Evolutionary conservation across 331 rosid genomes (phyloP), one percentile per base, ranked within the genome.

Genomic region (Quercus phellos): DNA sequence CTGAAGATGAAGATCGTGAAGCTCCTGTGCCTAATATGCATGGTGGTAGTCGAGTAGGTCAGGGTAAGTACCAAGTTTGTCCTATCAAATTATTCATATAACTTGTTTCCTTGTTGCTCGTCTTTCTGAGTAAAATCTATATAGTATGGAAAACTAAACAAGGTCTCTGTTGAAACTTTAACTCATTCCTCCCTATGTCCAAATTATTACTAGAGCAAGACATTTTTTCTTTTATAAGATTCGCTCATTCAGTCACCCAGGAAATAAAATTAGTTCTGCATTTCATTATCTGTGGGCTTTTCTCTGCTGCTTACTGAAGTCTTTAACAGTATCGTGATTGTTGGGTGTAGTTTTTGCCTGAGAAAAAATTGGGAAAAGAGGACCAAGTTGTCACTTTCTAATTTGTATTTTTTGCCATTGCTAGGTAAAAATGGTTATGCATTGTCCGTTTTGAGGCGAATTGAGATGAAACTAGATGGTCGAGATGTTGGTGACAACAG

Each of bases 381-480:
- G 75, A 77, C 73, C 71, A 80, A 73, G 78, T 70, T 27, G 53
- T 55, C 61, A 67, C 72, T 61, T 73, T 43, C 64, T 51, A 68
- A 19, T 21, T 76, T 78, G 66, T 78, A 29, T 75, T 75, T 75
- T 70, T 53, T 79, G 51, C 53, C 72, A 73, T 81, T 42, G 77
- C 78, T 70, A 90, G 98, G 93, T 70, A 94, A 91, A 88, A 94
- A 90, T 82, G 90, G 90, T 68, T 92, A 90, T 79, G 98, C 98
- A 72, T 77, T 88, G 87, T 90, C 93, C 0, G 89, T 94, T 70
- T 78, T 94, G 85, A 88, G 88, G 88, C 90, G 86, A 80, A 91
- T 94, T 80, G 97, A 92, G 89, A 85, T 90, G 96, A 94, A 94
- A 82, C 90, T 94, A 72, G 93, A 89, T 55, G 98, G 96, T 70